Conservation (phyloP, 805 yeast genomes). For the Candida boidinii region DNA sequence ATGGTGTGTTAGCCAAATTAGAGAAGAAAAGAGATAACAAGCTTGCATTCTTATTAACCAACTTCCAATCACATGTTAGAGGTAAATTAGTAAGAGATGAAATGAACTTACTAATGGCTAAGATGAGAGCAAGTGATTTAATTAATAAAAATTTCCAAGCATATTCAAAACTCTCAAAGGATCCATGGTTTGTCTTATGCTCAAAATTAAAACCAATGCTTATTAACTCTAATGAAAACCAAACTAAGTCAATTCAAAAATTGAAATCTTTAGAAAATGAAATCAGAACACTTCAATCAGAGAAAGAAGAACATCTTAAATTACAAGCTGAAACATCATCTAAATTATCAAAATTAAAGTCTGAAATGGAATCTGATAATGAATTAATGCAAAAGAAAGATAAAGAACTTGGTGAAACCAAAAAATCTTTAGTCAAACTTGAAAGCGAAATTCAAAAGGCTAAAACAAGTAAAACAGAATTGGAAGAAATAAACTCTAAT, state of each 20-base stretch:
- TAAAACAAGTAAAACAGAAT: constrained; percentile 18
- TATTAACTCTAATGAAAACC: constrained; percentile 28
- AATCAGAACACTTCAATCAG: constrained; percentile 38
- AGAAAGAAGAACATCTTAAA: constrained; percentile 17
- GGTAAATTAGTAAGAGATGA: constrained; percentile 52
- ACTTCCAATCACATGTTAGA: constrained; percentile 55
- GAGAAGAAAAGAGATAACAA: constrained; percentile 70
- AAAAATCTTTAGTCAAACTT: constrained; percentile 18
- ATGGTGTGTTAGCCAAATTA: constrained; percentile 68
- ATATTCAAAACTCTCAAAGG: constrained; percentile 38
- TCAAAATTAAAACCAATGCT: constrained; percentile 63
- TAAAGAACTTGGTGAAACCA: constrained; percentile 27
- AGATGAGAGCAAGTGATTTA: constrained; percentile 62
- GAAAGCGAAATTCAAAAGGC: constrained; percentile 15
- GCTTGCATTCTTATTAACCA: constrained; percentile 44
- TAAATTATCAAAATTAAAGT: constrained; percentile 17
- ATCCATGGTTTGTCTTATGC: constrained; percentile 77
- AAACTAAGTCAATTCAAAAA: constrained; percentile 45
- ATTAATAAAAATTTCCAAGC: constrained; percentile 53
- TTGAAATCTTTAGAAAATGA: constrained; percentile 50
- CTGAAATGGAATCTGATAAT: constrained; percentile 30
- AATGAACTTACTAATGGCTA: constrained; percentile 40
- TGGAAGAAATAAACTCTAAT: constrained; percentile 19
- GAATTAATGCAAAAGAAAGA: constrained; percentile 38
- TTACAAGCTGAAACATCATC: constrained; percentile 18